phyloP scores from a whole-genome alignment of 2,329 filamentous ascomycete species.

The Cladosporium velox region DNA sequence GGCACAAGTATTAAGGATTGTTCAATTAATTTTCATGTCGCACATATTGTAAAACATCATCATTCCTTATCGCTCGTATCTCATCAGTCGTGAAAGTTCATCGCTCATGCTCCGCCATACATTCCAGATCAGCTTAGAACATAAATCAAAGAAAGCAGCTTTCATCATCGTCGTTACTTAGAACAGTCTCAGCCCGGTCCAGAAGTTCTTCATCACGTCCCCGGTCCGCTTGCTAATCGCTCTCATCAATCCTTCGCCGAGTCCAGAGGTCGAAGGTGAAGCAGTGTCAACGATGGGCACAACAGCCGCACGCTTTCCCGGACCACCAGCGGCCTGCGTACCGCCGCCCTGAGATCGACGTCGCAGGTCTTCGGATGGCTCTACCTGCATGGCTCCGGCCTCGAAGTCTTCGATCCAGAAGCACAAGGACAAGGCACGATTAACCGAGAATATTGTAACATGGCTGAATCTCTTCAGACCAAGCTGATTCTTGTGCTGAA shows the following conservation, averaged over 20 bases:
- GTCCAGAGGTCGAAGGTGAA: neutral
- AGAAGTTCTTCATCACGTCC: neutral
- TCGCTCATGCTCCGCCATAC: neutral
- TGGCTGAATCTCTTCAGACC: conserved; percentile 20
- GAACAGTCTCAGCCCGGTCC: neutral
- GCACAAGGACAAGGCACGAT: neutral
- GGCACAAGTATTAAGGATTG: neutral
- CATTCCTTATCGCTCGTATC: neutral
- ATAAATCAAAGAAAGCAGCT: neutral
- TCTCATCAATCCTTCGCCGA: neutral
- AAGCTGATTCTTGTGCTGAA: conserved; percentile 25
- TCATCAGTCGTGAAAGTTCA: neutral
- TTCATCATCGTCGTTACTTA: neutral
- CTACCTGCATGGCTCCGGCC: neutral
- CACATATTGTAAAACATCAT: neutral
- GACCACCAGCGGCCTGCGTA: neutral
- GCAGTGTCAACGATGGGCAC: neutral
- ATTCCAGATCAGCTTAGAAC: neutral
- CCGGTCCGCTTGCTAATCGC: neutral
- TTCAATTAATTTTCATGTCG: neutral
- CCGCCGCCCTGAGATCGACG: neutral
- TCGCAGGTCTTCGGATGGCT: neutral
- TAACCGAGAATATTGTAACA: conserved; percentile 6
- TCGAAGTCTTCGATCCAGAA: conserved; percentile 2
- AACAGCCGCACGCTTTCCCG: neutral